A percentile compares a stretch with the other conserved stretches of the same genome.
phyloP scores from a whole-genome alignment of 2,329 filamentous ascomycete species.

The Aureobasidium sp. region DNA sequence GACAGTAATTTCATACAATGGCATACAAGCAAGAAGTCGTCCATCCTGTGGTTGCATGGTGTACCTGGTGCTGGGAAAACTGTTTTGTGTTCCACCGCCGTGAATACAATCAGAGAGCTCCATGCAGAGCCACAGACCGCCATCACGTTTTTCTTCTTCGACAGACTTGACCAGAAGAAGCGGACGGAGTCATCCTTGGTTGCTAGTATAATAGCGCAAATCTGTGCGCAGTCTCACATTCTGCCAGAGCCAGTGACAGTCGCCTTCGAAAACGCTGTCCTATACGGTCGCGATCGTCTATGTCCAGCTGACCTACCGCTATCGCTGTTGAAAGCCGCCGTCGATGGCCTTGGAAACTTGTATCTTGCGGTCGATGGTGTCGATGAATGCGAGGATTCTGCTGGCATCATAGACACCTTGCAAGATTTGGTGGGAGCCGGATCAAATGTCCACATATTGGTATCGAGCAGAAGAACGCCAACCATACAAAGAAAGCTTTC shows the following conservation, averaged over 20 bases:
- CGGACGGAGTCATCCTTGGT: background rate
- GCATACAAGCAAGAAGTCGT: background rate
- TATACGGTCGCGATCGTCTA: background rate
- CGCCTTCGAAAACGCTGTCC: background rate
- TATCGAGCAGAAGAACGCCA: background rate
- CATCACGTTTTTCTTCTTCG: background rate
- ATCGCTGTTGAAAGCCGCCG: background rate
- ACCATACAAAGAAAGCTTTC: background rate
- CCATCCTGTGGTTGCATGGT: background rate
- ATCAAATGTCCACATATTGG: background rate
- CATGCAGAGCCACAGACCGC: background rate
- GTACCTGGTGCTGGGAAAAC: background rate
- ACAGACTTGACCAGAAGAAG: background rate
- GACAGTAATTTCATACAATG: background rate
- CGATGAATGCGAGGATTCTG: background rate
- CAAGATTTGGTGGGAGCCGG: background rate
- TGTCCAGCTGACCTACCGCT: background rate
- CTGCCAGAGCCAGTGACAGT: background rate
- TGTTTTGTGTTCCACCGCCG: background rate
- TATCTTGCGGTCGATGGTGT: background rate
- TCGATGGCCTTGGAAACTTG: background rate
- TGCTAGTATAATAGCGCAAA: background rate
- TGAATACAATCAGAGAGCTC: background rate
- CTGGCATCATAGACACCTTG: background rate
- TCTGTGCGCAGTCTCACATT: background rate